Percentiles rank a stretch among this genome's conserved stretches.
Evolutionary conservation across 2,329 filamentous ascomycete species (phyloP).

Genomic region (Alternaria angustiovoidea): DNA sequence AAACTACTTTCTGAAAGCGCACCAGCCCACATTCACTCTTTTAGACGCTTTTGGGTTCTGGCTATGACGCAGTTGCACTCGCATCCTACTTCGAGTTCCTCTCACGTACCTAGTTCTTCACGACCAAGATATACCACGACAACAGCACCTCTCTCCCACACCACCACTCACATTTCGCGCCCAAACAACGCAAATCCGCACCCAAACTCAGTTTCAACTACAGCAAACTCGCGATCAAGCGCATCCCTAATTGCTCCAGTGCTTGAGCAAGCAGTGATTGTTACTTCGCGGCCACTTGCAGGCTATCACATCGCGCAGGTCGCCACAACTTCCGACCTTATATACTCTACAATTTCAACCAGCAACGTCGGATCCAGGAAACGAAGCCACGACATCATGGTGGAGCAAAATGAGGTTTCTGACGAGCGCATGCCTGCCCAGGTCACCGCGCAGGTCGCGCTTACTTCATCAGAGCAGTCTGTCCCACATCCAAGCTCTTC

Average conservation of each 20-base stretch:
- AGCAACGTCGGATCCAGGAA: background rate
- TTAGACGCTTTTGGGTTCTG: background rate
- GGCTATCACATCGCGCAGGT: background rate
- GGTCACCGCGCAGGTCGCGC: slow-evolving; percentile 8
- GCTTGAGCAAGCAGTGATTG: slow-evolving; percentile 7
- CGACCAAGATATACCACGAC: background rate
- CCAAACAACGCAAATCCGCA: background rate
- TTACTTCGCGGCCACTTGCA: background rate
- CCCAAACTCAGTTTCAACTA: background rate
- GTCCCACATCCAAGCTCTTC: background rate
- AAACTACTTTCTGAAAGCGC: background rate
- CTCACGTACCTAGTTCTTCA: background rate
- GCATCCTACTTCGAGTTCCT: background rate
- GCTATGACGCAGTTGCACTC: background rate
- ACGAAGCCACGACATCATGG: background rate
- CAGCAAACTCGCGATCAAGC: background rate
- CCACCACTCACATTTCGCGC: background rate
- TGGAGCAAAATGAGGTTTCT: background rate
- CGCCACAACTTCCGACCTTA: background rate
- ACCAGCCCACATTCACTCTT: background rate
- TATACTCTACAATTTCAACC: background rate
- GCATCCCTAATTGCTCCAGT: background rate
- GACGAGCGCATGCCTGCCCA: background rate
- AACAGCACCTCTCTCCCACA: background rate
- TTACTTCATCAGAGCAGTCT: background rate